These are phyloP conservation scores for Chlorella sorokiniana DNA, from an alignment of 139 green algal genomes.

Conservation along the genomic window DNA sequence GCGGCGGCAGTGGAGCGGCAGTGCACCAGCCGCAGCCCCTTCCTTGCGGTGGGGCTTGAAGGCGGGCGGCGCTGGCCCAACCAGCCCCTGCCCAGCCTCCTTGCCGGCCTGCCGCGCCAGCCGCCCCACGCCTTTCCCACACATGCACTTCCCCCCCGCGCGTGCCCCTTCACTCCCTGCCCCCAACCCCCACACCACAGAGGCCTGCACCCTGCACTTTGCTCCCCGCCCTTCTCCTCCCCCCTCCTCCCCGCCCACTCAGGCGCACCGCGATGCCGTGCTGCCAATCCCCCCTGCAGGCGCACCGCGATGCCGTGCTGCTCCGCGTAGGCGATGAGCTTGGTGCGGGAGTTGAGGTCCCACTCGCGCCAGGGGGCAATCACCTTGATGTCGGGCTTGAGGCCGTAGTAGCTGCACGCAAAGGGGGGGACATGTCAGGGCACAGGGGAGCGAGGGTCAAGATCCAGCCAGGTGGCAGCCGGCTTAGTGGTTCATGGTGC, in stretches of 20 bases:
- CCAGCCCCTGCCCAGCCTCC: too few relatives aligned
- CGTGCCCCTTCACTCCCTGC: too few relatives aligned
- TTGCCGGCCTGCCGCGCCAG: too few relatives aligned
- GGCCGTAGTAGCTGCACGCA: constrained; percentile 85
- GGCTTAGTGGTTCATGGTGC: background rate
- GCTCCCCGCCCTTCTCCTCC: too few relatives aligned
- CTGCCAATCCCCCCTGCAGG: background rate
- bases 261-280: background rate
- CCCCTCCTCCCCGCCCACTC: background rate
- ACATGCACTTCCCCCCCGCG: background rate
- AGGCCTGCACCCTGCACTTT: too few relatives aligned
- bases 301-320: constrained; percentile 56
- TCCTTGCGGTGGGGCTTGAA: too few relatives aligned
- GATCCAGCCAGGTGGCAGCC: background rate
- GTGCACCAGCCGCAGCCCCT: too few relatives aligned
- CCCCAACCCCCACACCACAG: too few relatives aligned
- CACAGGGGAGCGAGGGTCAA: background rate
- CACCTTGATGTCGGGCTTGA: constrained; percentile 99
- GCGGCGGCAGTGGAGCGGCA: too few relatives aligned
- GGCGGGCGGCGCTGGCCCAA: too few relatives aligned
- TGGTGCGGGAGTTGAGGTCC: constrained; percentile 90
- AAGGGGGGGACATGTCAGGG: background rate
- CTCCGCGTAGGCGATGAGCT: constrained; percentile 91
- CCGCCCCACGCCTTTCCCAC: background rate
- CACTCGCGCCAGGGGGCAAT: constrained; percentile 99